A percentile compares a stretch with the other conserved stretches of the same genome.
Conservation (phyloP, 805 yeast genomes). For the Lipomyces anomalus region DNA sequence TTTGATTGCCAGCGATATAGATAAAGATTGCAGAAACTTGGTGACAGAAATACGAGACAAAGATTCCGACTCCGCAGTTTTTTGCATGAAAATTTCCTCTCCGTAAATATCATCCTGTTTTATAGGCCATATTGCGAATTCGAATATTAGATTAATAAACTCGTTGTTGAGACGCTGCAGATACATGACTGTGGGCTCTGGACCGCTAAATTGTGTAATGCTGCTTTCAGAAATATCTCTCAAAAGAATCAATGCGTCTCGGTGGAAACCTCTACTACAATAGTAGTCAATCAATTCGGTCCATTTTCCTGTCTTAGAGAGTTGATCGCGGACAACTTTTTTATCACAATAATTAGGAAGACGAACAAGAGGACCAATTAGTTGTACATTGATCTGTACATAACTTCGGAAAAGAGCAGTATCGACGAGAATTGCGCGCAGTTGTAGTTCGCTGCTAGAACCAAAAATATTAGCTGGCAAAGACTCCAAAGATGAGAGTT, state of each 20-base stretch:
- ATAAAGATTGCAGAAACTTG: constrained; percentile 41
- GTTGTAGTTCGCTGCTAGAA: neutral
- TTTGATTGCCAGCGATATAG: constrained; percentile 33
- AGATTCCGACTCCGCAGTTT: constrained; percentile 53
- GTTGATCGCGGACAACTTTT: constrained; percentile 50
- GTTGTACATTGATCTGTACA: constrained; percentile 55
- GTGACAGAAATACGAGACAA: constrained; percentile 51
- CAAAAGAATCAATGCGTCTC: constrained; percentile 60
- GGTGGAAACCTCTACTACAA: constrained; percentile 54
- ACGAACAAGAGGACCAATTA: constrained; percentile 78
- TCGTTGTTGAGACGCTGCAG: constrained; percentile 49
- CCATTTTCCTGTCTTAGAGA: constrained; percentile 45
- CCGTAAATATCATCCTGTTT: constrained; percentile 37
- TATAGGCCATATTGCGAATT: constrained; percentile 52
- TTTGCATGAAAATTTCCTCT: constrained; percentile 55
- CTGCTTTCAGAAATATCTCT: constrained; percentile 33
- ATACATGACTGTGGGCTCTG: constrained; percentile 49
- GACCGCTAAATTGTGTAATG: constrained; percentile 32
- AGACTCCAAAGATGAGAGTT: neutral
- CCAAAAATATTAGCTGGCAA: neutral
- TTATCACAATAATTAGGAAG: constrained; percentile 70
- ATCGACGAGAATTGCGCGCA: constrained; percentile 45
- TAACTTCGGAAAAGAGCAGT: constrained; percentile 75
- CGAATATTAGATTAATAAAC: constrained; percentile 49
- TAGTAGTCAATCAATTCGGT: constrained; percentile 76